phyloP scores from a whole-genome alignment of 2,329 filamentous ascomycete species.

The Penicillium olsonii region DNA sequence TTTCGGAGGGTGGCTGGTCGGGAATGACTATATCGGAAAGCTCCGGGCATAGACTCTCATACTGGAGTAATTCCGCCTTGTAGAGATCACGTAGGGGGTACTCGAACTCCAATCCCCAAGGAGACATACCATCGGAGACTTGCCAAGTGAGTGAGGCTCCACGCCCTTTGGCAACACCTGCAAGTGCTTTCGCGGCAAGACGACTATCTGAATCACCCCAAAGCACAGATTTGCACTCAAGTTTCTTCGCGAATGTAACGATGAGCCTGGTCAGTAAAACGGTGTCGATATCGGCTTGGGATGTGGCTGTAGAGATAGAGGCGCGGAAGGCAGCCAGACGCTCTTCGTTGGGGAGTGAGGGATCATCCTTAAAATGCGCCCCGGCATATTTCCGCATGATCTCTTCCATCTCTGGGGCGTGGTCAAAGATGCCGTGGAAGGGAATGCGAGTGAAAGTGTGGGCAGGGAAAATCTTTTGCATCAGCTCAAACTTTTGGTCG shows the following conservation, averaged over 20 bases:
- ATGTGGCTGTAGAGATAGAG: slow-evolving; percentile 70
- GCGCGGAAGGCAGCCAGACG: slow-evolving; percentile 59
- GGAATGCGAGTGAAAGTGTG: slow-evolving; percentile 64
- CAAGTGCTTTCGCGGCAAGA: slow-evolving; percentile 80
- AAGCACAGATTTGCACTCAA: slow-evolving; percentile 69
- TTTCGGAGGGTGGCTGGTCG: slow-evolving; percentile 39
- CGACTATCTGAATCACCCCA: slow-evolving; percentile 86
- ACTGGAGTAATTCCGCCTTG: slow-evolving; percentile 74
- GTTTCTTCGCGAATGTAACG: slow-evolving; percentile 61
- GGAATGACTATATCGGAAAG: slow-evolving; percentile 53
- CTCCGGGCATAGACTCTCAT: slow-evolving; percentile 57
- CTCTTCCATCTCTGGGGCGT: slow-evolving; percentile 37
- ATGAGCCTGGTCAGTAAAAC: slow-evolving; percentile 73
- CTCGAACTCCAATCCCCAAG: slow-evolving; percentile 63
- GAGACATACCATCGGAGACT: slow-evolving; percentile 71
- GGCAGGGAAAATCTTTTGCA: slow-evolving; percentile 64
- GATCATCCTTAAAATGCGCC: slow-evolving; percentile 28
- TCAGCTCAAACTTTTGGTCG: slow-evolving; percentile 41
- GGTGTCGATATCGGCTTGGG: slow-evolving; percentile 70
- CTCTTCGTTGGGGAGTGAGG: slow-evolving; percentile 39
- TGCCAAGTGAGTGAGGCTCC: slow-evolving; percentile 82
- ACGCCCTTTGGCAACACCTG: slow-evolving; percentile 87
- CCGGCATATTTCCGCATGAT: slow-evolving; percentile 35
- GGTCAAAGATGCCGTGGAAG: slow-evolving; percentile 63
- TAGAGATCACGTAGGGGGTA: slow-evolving; percentile 85